Evolutionary conservation across 2,329 filamentous ascomycete genomes (phyloP).

Genomic region (Thielaviopsis euricoi): DNA sequence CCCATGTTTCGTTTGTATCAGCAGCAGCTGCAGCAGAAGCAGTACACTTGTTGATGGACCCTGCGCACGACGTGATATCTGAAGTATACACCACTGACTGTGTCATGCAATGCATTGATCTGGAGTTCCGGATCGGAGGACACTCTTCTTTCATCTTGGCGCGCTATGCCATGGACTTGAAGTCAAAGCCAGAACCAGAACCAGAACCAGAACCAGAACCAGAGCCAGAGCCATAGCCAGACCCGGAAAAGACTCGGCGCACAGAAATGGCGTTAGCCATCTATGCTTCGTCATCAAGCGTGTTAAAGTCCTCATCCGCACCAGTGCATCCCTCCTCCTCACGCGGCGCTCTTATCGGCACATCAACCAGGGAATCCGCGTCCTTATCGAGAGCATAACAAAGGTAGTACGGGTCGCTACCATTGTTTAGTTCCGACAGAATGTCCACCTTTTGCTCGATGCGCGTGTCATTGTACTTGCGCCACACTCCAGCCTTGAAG

Average conservation of each 20-base stretch:
- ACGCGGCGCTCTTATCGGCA: constrained; percentile 23
- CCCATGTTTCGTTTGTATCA: too few species aligned
- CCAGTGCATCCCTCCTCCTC: constrained; percentile 6
- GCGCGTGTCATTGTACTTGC: constrained; percentile 80
- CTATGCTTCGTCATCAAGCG: constrained; percentile 6
- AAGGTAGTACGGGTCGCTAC: constrained; percentile 66
- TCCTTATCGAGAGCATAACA: constrained; percentile 62
- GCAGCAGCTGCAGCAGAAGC: too few species aligned
- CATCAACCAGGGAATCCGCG: constrained; percentile 35
- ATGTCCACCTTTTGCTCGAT: constrained; percentile 56
- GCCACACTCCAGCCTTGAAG: constrained; percentile 62
- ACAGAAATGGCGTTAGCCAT: not conserved
- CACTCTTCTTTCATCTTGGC: not conserved
- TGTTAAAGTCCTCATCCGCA: constrained; percentile 1
- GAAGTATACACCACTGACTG: not conserved
- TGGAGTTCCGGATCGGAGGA: not conserved
- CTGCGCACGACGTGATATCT: not conserved
- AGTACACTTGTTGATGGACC: not conserved
- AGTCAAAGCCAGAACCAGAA: not conserved
- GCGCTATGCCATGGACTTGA: not conserved
- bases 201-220: too few species aligned
- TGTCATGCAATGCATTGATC: not conserved
- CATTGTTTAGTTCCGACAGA: constrained; percentile 47
- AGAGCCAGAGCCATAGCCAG: not conserved
- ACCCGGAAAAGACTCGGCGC: not conserved